Base-by-base conservation (phyloP, 1,139 yeast species). In the Candida tropicalis region DNA sequence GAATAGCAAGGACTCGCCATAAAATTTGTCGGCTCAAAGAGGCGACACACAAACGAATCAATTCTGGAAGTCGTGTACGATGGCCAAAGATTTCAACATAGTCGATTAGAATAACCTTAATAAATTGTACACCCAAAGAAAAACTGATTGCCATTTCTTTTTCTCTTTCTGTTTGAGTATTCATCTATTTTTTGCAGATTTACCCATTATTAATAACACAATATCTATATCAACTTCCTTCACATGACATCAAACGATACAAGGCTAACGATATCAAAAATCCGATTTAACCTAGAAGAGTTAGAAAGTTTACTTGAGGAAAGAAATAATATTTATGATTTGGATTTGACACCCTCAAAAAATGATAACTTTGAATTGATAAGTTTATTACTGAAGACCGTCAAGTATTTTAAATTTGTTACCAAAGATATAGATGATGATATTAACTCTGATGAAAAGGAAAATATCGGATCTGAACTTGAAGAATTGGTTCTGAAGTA, bases 361-460 rank as follows among this genome's bases (percentile, higher is more conserved):
- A 70, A 75, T 39, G 87, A 81, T 47, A 80, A 78, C 50, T 67
- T 66, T 43, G 87, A 81, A 45, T 57, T 84, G 32, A 66, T 71
- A 25, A 66, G 65, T 39, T 62, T 68, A 23, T 56, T 83, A 41
- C 59, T 58, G 32, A 68, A 73, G 50, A 60, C 75, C 23, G 58
- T 51, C 33, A 60, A 65, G 41, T 53, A 58, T 39, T 53, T 68
- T 24, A 56, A 50, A 13, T 63, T 65, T 40, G 57, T 71, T 20
- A 66, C 66, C 39, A 67, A 62, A 22, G 79, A 73, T 45, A 48
- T 36, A 12, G 8, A 70, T 16, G 54, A 51, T 16, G 48, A 38
- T 16, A 42, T 38, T 11, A 38, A 38, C n/a, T 28, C 33, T 25
- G 35, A 23, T 11, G 36, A 39, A 11, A 38, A 43, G 26, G 44